Percentiles rank a stretch among this genome's conserved stretches.
Conservation (phyloP, 2,329 filamentous ascomycete genomes). For the Fusarium globosum region DNA sequence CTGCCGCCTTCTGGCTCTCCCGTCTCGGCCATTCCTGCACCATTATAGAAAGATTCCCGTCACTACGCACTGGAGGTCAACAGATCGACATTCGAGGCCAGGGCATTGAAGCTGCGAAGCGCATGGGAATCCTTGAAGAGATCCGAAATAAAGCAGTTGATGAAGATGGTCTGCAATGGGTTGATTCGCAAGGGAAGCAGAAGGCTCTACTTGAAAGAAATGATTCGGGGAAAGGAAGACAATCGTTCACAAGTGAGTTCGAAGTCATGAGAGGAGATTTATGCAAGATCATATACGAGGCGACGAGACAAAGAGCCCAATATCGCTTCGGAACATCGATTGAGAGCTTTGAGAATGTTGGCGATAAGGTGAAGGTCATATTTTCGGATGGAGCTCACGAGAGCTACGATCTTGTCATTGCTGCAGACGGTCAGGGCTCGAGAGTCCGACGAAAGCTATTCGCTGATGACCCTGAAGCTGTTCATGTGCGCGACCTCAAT, state of each 20-base stretch:
- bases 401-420: constrained; percentile 29
- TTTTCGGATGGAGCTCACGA: constrained; percentile 5
- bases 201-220: constrained; percentile 54
- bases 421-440: constrained; percentile 29
- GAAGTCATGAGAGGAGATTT: constrained; percentile 71
- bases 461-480: constrained; percentile 14
- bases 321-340: constrained; percentile 26
- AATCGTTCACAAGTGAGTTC: constrained; percentile 64
- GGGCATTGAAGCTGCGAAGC: constrained; percentile 52
- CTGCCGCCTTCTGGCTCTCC: constrained; percentile 56
- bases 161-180: constrained; percentile 55
- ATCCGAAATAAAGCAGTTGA: constrained; percentile 58
- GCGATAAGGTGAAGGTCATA: constrained; percentile 21
- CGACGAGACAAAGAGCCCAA: constrained; percentile 39
- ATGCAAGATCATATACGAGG: constrained; percentile 61
- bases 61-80: constrained; percentile 54
- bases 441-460: constrained; percentile 14
- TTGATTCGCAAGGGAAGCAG: constrained; percentile 53
- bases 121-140: constrained; percentile 53
- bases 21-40: constrained; percentile 53
- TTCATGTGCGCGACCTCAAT: constrained; percentile 6
- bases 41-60: constrained; percentile 55
- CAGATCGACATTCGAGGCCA: constrained; percentile 60
- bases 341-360: constrained; percentile 19
- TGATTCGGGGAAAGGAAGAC: constrained; percentile 53